Percentiles rank a stretch among this genome's conserved stretches.
Evolutionary conservation across 202 grass and related monocot genomes (phyloP).

Genomic region (Carex sylvatica): DNA sequence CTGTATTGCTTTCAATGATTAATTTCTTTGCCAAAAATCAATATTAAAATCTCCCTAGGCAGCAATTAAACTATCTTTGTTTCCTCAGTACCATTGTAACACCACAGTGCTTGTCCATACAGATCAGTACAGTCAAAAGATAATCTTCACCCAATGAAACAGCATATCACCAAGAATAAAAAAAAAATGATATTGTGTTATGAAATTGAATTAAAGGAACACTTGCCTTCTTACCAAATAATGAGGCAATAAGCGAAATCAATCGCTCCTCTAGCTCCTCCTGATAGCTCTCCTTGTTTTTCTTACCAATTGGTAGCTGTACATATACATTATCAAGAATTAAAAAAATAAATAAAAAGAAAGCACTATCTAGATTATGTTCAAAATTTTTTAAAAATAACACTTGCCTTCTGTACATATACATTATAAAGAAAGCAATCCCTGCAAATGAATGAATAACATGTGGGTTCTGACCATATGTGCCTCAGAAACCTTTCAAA

Average conservation of each 20-base stretch:
- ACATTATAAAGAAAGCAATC: background rate
- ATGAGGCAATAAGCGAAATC: slow-evolving; percentile 89
- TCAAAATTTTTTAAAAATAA: too few species aligned
- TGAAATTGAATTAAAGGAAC: slow-evolving; percentile 21
- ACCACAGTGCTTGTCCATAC: background rate
- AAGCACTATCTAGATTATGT: too few species aligned
- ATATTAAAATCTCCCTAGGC: background rate
- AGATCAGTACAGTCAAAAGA: background rate
- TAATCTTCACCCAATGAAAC: background rate
- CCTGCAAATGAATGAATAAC: background rate
- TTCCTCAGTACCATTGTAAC: background rate
- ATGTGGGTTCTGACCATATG: background rate
- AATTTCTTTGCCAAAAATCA: background rate
- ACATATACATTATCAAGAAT: background rate
- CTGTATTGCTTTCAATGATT: background rate
- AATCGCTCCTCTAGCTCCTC: slow-evolving; percentile 85
- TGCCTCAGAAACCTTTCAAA: background rate
- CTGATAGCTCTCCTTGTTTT: slow-evolving; percentile 86
- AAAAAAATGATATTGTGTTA: background rate
- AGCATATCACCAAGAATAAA: background rate
- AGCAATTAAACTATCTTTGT: background rate
- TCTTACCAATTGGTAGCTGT: slow-evolving; percentile 81
- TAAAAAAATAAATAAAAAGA: background rate
- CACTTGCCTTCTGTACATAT: too few species aligned
- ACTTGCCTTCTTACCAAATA: slow-evolving; percentile 90